Base-by-base conservation (phyloP, 768 basidiomycete species). In the Mycena crocata region DNA sequence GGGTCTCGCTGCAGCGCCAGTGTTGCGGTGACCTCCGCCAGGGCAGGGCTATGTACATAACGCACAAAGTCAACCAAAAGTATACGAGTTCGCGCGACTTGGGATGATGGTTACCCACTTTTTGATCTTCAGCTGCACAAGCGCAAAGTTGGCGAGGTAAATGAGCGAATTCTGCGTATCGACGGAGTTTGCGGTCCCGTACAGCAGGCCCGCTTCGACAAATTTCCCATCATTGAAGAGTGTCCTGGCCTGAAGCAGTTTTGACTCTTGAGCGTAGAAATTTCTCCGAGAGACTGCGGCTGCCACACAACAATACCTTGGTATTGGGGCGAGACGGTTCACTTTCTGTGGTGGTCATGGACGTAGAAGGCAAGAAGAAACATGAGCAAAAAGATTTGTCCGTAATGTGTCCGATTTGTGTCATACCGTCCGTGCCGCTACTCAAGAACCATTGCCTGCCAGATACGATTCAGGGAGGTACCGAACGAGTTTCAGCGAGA, bases 141-240 rank as follows among this genome's bases (percentile, higher is more conserved):
- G 34, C 32, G 48, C 48, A 46, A 60, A 51, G 30, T 60, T 60
- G n/a, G 58, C 31, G n/a, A 60, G 58, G 10, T 60, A 60, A 17
- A 60, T 32, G 6, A 49, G 58, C 13, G 58, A 60, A 37, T 37
- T 37, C 19, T 51, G 31, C 37, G 58, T 40, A 30, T 60, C 58
- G 37, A 39, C 48, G 8, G 40, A n/a, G 26, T 51, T 49, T 9
- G 58, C 58, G 37, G 48, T 37, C 30, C 51, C 5, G 9, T 50
- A 50, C 48, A 60, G 58, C 23, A 40, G 39, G 46, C 35, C 48
- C 6, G 58, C 58, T 23, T 50, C 35, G 5, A 23, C 7, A 31
- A 60, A 60, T 40, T 60, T 60, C 21, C 58, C 49, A 23, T 60
- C 58, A 23, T 40, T 39, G 48, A 60, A 60, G 21, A 59, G 45